Base-by-base conservation (phyloP, 2,329 filamentous ascomycete species). In the Huntiella bhutanensis region DNA sequence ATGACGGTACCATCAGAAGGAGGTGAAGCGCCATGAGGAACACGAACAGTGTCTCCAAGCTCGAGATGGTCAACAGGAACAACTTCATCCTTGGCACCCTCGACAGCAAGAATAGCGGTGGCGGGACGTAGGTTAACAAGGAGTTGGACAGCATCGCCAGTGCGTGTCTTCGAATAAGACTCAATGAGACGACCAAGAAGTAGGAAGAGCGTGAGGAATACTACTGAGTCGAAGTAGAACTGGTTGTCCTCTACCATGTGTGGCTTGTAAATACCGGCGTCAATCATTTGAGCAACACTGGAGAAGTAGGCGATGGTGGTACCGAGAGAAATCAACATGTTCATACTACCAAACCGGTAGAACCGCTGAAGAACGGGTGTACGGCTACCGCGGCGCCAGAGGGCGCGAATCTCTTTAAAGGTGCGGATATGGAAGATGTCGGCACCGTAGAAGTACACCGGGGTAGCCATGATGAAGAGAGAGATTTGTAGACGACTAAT, bases 271-370 rank as follows among this genome's bases (percentile, higher is more conserved):
- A 67, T 71, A 3, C 77, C 73, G 1, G 60, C 63, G 5, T 76
- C 73, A 44, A 84, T 78, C 57, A 95, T 70, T 52, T 92, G 77
- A 12, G 76, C 80, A 17, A 93, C 64, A 0, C 85, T 93, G 0
- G 84, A 79, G 51, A 92, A 66, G 58, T 93, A 94, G 1, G 87
- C 87, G 50, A 95, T 84, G 2, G 76, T 80, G 0, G 87, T 93
- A 4, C 86, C 87, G 2, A 93, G 69, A 5, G 82, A 91, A 62
- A 95, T 87, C 50, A 95, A 71, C 65, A 92, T 80, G 57, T 93
- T 93, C 87, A 95, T 95, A 64, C 86, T 94, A 6, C 87, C 87
- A 56, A 95, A 95, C n/a, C 82, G 77, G 59, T 86, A 85, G 56
- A 95, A 87, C 11, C 87, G 70, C 53, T 80, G 73, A 12, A 82